Base-by-base conservation (phyloP, 225 moss, liverwort and hornwort species). In the Marchantia paleacea region DNA sequence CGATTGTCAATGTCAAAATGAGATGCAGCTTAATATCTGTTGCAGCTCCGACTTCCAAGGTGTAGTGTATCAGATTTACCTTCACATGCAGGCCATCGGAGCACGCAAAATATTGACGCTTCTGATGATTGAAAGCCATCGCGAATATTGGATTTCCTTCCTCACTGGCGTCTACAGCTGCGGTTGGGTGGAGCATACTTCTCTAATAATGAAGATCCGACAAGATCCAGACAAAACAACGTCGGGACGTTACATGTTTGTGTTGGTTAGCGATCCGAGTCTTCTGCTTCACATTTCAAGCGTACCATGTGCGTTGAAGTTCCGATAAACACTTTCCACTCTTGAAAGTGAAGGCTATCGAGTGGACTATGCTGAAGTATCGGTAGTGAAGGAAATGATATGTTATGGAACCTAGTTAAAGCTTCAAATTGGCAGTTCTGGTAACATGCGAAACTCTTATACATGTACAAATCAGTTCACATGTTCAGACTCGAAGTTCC, bases 91-190 rank as follows among this genome's bases (percentile, higher is more conserved):
- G 55, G 18, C 85, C 81, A 12, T 67, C 75, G 24, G 81, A 28
- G 51, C 78, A 80, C 52, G 81, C 78, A 47, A 78, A 49, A 29
- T 81, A 85, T 20, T 77, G 77, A 25, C 39, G 72, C 25, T 61
- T 25, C 22, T 55, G 54, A 72, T 85, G 65, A 55, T 85, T 85
- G 69, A 85, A 82, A 75, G 79, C 79, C 61, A 79, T 29, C 9
- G 81, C 55, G 24, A 66, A 75, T 66, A 85, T 66, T 8, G 85
- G 67, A 53, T 85, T 73, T 51, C 75, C 78, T 64, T 69, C 66
- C 55, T 82, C 81, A 50, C 77, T 85, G 19, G 73, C 76, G 7
- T 66, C 54, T 18, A 77, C 22, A 31, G 53, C 50, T 12, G 79
- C 22, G 12, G 55, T 71, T 48, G 82, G 82, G 54, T 80, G 68